Base-by-base conservation (phyloP, 2,329 filamentous ascomycete genomes). In the Ophiostoma angusticollis region DNA sequence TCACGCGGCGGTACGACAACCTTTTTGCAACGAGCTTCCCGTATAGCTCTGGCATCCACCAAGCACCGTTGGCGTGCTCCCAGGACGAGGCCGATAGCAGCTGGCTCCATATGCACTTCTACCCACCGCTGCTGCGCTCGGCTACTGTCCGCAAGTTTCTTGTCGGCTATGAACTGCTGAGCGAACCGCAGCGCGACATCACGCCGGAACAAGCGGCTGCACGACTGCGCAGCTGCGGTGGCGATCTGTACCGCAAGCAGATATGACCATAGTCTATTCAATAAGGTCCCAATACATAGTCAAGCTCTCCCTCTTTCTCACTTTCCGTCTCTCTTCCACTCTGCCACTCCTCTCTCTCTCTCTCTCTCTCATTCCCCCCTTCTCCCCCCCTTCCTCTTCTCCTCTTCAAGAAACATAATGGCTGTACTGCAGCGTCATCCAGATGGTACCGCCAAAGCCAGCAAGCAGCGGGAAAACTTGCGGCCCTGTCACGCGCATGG, bases 51-150 rank as follows among this genome's bases (percentile, higher is more conserved):
- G 91, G 91, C 30, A 78, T 98, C 41, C 91, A 98, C 58, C 91
- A 98, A 64, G 89, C 91, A 14, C 91, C 91, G 3, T 69, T 98
- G 6, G 74, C 81, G 19, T 86, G 84, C 17, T 80, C 74, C 0
- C 70, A 75, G 4, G 84, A 93, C 45, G 89, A 96, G 58, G 73
- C 89, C 39, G 82, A 94, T 51, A 78, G 78, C 45, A 85, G 84
- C 49, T 89, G 93, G 60, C 78, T 98, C 55, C 91, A 98, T 59
- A 80, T 98, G 65, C 91, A 98, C 63, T 98, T 98, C 60, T 96
- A 95, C 58, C 91, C 91, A 30, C 91, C 91, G 11, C 68, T 98
- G 33, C 68, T 98, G 47, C 78, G 91, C 41, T 94, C 86, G 33
- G 87, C 91, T 3, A 94, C 86, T 0, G 87, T 98, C 33, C 78